Percentiles rank a stretch among this genome's conserved stretches.
phyloP scores from a whole-genome alignment of 306 rosid genomes.

The Begonia peltatifolia region DNA sequence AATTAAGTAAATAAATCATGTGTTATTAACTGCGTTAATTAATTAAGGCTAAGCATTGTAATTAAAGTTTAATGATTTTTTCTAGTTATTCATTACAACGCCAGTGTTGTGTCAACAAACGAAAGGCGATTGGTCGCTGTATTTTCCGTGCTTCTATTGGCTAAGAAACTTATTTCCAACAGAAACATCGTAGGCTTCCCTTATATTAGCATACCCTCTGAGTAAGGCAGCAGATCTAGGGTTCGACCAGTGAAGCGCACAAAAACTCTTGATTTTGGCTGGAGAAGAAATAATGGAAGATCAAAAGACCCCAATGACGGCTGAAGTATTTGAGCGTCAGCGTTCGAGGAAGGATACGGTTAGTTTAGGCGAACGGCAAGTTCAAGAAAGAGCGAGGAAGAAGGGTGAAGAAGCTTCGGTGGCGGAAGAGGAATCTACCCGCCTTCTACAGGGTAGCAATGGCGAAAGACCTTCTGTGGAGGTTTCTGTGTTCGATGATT shows the following conservation, averaged over 20 bases:
- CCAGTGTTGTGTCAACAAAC: too few species aligned
- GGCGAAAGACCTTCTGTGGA: slow-evolving; percentile 11
- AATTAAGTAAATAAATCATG: too few species aligned
- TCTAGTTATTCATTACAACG: too few species aligned
- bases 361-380: neutral
- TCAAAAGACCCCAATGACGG: slow-evolving; percentile 8
- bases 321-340: slow-evolving; percentile 3
- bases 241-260: neutral
- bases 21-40: too few species aligned
- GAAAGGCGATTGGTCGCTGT: too few species aligned
- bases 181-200: too few species aligned
- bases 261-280: neutral
- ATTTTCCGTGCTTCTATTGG: too few species aligned
- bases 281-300: neutral
- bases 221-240: neutral
- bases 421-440: slow-evolving; percentile 2
- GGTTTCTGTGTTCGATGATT: slow-evolving; percentile 41
- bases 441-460: neutral
- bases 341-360: slow-evolving; percentile 13
- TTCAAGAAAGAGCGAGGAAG: slow-evolving; percentile 3
- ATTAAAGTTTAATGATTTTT: too few species aligned
- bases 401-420: neutral
- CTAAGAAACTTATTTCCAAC: too few species aligned
- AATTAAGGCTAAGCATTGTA: too few species aligned
- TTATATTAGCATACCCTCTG: too few species aligned